Evolutionary conservation across 768 basidiomycete species (phyloP), one percentile per base, ranked within the genome.

Genomic region (Lactarius sanguifluus): DNA sequence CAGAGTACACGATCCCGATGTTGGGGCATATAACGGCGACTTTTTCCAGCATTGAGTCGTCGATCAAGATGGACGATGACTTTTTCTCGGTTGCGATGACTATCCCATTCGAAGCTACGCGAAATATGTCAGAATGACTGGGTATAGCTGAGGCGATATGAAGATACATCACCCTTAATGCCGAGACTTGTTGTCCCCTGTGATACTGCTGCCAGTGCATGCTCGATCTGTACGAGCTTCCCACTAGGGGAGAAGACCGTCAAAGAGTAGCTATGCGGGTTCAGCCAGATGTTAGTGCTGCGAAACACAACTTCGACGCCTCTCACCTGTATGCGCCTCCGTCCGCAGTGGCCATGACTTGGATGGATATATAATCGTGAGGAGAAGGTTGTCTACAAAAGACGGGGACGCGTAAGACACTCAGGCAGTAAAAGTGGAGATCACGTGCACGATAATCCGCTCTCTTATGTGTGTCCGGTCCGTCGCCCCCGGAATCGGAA

Each of bases 71-170:
- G 13, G 97, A 99, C 23, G 96, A 94, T 13, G 95, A 87, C 82
- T 98, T 98, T 89, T 99, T 99, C 82, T 98, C 97, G 7, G 97
- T 98, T 47, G 97, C 96, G 72, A 99, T 94, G 70, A 99, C 97
- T 74, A 99, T 96, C 66, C 97, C 97, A 78, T 99, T 99, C 52
- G 97, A 93, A 34, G 97, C 97, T 98, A 75, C 12, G 47, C 62
- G 8, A 52, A 34, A 45, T 55, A 47, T 56, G 38, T 52, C 50
- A 62, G 62, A 71, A 69, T 68, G 65, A 72, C 71, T 67, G 61
- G 43, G 56, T 61, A 38, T 3, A 62, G 54, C 64, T 61, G 34
- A 50, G 38, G 56, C 62, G 32, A 57, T 47, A 34, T 57, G 60
- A 41, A 59, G n/a, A 43, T 34, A n/a, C 28, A 10, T 62, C 80